These are phyloP conservation scores for Thozetella sp. DNA, from an alignment of 495 filamentous ascomycete species.

Conservation along the genomic window DNA sequence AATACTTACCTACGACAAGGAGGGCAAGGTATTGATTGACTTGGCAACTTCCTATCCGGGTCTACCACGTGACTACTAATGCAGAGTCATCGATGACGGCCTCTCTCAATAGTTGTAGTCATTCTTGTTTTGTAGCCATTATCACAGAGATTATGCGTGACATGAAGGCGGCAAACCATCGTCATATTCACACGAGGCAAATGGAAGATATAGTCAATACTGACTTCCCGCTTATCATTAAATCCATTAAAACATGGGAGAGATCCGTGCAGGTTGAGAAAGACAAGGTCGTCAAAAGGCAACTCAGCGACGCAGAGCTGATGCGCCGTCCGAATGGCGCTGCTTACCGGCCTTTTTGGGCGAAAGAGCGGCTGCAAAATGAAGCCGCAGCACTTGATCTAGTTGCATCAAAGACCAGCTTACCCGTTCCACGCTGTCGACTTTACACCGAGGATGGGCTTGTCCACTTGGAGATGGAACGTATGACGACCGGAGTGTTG, in stretches of 20 bases:
- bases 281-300: conserved; percentile 10
- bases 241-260: conserved; percentile 6
- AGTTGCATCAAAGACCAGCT: background rate
- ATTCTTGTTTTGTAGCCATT: too few relatives aligned
- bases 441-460: background rate
- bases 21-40: too few relatives aligned
- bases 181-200: too few relatives aligned
- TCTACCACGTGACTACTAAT: too few relatives aligned
- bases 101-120: too few relatives aligned
- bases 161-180: too few relatives aligned
- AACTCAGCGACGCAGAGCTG: conserved; percentile 5
- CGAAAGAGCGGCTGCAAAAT: background rate
- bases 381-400: background rate
- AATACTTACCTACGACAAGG: too few relatives aligned
- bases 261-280: conserved; percentile 2
- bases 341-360: background rate
- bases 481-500: background rate
- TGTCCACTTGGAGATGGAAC: background rate
- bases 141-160: too few relatives aligned
- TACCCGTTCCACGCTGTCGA: background rate
- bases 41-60: too few relatives aligned
- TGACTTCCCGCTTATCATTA: background rate
- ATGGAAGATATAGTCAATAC: too few relatives aligned
- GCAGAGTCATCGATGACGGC: too few relatives aligned
- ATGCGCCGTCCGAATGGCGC: background rate